phyloP scores from a whole-genome alignment of 2,329 filamentous ascomycete genomes.

The Botryotinia narcissicola region DNA sequence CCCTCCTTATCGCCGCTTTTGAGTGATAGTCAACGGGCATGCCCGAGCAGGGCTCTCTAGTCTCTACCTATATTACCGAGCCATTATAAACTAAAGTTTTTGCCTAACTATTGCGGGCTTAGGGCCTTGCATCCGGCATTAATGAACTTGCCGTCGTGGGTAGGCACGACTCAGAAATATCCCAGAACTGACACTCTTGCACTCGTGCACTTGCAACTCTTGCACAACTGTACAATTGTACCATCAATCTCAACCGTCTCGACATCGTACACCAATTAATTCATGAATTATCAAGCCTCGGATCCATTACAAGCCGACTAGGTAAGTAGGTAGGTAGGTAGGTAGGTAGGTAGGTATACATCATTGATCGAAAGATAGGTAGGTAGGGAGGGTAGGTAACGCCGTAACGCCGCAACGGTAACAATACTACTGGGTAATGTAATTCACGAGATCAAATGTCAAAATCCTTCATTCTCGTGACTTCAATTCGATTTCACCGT shows the following conservation, averaged over 20 bases:
- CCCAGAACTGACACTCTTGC: background rate
- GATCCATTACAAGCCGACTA: constrained; percentile 4
- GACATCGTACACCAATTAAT: background rate
- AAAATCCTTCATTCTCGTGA: constrained; percentile 1
- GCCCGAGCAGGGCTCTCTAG: constrained; percentile 7
- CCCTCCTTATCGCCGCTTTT: constrained; percentile 9
- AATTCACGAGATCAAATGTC: background rate
- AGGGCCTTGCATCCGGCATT: background rate
- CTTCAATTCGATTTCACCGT: background rate
- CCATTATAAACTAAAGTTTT: background rate
- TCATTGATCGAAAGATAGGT: too few relatives aligned
- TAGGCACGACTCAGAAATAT: background rate
- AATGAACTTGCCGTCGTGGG: background rate
- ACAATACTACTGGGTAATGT: background rate
- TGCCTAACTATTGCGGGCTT: background rate
- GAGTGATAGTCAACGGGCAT: constrained; percentile 9
- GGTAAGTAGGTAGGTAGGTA: too few relatives aligned
- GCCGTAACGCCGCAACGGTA: background rate
- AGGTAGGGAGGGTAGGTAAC: background rate
- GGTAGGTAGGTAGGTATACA: background rate
- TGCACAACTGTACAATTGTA: background rate
- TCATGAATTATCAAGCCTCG: background rate
- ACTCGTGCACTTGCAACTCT: too few relatives aligned
- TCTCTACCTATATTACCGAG: background rate
- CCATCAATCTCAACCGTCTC: background rate